Evolutionary conservation across 345 rosid genomes (phyloP), one percentile per base, ranked within the genome.

Genomic region (Excoecaria cochinchinensis): DNA sequence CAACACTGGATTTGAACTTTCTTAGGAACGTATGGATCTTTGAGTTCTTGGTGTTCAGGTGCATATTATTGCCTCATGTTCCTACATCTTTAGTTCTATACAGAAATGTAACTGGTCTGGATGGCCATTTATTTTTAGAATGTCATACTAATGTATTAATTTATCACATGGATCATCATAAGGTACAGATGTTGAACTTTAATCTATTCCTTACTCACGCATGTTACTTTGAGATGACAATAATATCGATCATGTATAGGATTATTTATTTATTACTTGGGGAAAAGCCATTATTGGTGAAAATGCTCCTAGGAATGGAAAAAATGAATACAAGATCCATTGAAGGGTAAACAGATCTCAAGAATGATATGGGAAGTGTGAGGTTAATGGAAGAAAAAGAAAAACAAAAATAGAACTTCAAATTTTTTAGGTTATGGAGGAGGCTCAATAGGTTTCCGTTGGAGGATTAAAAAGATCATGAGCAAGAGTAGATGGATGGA

Each of bases 1-100:
- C 59, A 93, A 95, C 77, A 90, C 98, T 67, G 99, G 99, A 63
- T 95, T 95, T 78, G 99, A 95, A 85, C 99, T 93, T 84, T 95
- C 97, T 65, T 91, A 93, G 85, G 73, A 71, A 81, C 67, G 22
- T 77, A 25, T 44, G 47, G 65, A 74, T 61, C 42, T 62, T 56
- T 25, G 40, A 17, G 46, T 50, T 39, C 15, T 57, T 56, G 17
- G 50, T 15, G 15, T 46, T 47, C 76, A 79, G 82, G 79, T 79
- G 58, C 68, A 56, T 17, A 16, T 17, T 50, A 36, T 14, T 36
- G 22, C 12, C 14, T 61, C 39, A 15, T 38, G 56, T 48, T 64
- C 19, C 24, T 47, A 48, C 44, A 56, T 55, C 24, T 71, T 13
- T 72, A 15, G 13, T 4, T 44, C 22, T 53, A 10, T 50, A 31